Percentiles rank a stretch among this genome's conserved stretches.
phyloP scores from a whole-genome alignment of 805 yeast species.

The Teunomyces gatunensis region DNA sequence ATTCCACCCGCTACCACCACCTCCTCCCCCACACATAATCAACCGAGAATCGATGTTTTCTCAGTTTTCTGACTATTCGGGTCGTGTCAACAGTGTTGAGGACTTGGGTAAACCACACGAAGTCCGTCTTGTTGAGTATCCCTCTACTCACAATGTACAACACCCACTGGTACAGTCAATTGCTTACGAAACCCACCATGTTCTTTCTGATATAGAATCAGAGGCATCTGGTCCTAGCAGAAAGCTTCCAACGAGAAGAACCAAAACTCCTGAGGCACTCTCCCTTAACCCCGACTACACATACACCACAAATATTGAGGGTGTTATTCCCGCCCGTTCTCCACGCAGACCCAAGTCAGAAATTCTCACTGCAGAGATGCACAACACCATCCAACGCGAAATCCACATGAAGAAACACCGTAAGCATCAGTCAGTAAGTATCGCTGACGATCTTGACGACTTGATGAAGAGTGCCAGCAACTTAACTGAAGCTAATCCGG shows the following conservation, averaged over 20 bases:
- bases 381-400: background rate
- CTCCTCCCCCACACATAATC: conserved; percentile 1
- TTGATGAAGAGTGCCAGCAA: conserved; percentile 35
- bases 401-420: conserved; percentile 4
- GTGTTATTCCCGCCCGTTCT: conserved; percentile 39
- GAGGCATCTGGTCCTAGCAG: conserved; percentile 16
- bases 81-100: conserved; percentile 21
- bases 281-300: conserved; percentile 25
- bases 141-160: background rate
- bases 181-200: conserved; percentile 3
- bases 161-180: background rate
- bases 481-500: background rate
- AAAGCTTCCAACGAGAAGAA: conserved; percentile 19
- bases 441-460: conserved; percentile 37
- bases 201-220: conserved; percentile 8
- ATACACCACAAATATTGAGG: conserved; percentile 34
- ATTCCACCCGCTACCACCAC: conserved; percentile 7
- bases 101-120: conserved; percentile 12
- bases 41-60: conserved; percentile 14
- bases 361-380: background rate
- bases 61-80: conserved; percentile 17
- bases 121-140: conserved; percentile 4
- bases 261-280: conserved; percentile 6
- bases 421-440: conserved; percentile 19
- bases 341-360: conserved; percentile 36